Evolutionary conservation across 352 stramenopile species (phyloP), one percentile per base, ranked within the genome.

Genomic region (Pythium pectinolyticum): DNA sequence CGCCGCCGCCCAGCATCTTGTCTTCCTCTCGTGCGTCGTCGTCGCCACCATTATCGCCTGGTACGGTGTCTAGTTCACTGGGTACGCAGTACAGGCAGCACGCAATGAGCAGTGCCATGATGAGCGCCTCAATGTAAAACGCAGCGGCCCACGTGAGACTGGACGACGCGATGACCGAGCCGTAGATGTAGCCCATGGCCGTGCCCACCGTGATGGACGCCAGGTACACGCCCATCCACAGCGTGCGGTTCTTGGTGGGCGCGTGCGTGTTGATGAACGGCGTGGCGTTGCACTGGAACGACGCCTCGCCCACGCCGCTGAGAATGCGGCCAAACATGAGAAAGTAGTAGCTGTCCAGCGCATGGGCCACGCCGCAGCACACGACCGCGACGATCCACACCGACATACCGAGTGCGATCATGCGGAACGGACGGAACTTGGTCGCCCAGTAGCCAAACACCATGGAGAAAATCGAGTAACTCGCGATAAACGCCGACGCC

Each of bases 401-500:
- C 2, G 70, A 77, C 67, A 98, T 86, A 27, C 96, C 94, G 12
- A 89, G 53, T 4, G 83, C 76, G 59, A 98, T 96, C 57, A 98
- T 82, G 37, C 76, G 77, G 77, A 98, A 98, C 19, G 92, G 94
- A 35, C 86, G 70, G 56, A 90, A 84, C 47, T 79, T 83, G 55
- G 96, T 88, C 22, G 96, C 82, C 46, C 95, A 86, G 63, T 98
- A 95, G 45, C 88, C 89, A 57, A 97, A 97, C 9, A 97, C 54
- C 28, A 98, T 77, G 53, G 92, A 92, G 61, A 86, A 94, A 49
- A 98, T 60, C 39, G 84, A 90, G 75, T 98, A 98, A 41, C 89
- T 96, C 49, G 95, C 80, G 41, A 98, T 98, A 70, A 98, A 99
- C 20, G 88, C 78, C n/a, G 90, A 97, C 61, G 92, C 86, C 28